These are phyloP conservation scores for Nidularia pulvinata DNA, from an alignment of 768 basidiomycete genomes.

Conservation along the genomic window DNA sequence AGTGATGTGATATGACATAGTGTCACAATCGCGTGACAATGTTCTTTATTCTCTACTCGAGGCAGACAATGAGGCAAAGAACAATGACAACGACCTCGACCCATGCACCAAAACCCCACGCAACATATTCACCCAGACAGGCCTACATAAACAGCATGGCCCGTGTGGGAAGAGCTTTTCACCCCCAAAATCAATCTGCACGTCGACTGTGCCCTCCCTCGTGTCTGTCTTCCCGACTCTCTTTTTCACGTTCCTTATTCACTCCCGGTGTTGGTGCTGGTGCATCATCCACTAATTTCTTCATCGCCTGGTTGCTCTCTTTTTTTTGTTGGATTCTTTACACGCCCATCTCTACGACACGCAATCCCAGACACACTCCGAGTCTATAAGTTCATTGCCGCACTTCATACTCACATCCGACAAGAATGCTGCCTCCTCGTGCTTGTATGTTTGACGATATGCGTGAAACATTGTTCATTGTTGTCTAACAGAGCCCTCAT, in stretches of 20 bases:
- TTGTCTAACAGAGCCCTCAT: background rate
- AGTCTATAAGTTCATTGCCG: background rate
- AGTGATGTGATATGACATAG: background rate
- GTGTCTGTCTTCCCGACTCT: background rate
- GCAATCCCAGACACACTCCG: background rate
- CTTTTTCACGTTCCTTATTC: background rate
- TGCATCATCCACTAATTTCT: background rate
- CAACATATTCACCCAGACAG: background rate
- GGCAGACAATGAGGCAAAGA: conserved; percentile 3
- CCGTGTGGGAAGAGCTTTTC: too few relatives aligned
- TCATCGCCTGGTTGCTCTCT: background rate
- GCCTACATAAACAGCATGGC: background rate
- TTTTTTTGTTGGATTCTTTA: background rate
- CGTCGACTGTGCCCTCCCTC: background rate
- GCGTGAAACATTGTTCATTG: background rate
- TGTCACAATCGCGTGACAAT: background rate
- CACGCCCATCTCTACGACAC: background rate
- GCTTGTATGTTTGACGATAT: conserved; percentile 22
- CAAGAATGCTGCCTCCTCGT: conserved; percentile 32
- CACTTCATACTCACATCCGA: background rate
- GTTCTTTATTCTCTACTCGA: too few relatives aligned
- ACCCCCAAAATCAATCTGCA: background rate
- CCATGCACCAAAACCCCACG: background rate
- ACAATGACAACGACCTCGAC: background rate
- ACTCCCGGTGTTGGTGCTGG: background rate